Evolutionary conservation across 1,284 basidiomycete genomes (phyloP).

Genomic region (Cystobasidiaceae sp.): DNA sequence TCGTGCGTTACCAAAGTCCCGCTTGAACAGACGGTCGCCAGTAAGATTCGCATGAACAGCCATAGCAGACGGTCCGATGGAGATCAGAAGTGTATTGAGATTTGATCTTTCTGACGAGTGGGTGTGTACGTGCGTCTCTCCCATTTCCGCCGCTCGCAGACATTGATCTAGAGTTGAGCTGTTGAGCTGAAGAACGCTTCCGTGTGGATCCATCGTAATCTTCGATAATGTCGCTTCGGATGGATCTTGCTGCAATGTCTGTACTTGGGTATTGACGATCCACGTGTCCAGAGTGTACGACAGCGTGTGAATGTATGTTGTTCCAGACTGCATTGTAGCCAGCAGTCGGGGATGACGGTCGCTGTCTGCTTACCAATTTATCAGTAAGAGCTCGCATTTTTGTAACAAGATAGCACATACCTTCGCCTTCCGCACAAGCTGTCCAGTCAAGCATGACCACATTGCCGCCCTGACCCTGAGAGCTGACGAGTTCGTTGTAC

Average conservation of each 20-base stretch:
- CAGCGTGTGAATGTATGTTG: slow-evolving; percentile 9
- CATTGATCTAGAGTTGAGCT: slow-evolving; percentile 14
- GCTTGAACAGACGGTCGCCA: slow-evolving; percentile 13
- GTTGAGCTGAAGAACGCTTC: slow-evolving; percentile 1
- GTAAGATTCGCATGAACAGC: slow-evolving; percentile 22
- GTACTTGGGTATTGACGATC: slow-evolving; percentile 22
- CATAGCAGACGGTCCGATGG: not conserved
- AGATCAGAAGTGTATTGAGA: slow-evolving; percentile 12
- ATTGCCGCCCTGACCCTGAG: not conserved
- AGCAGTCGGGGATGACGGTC: slow-evolving; percentile 17
- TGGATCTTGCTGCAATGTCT: slow-evolving; percentile 1
- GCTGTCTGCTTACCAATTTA: not conserved
- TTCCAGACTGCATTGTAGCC: slow-evolving; percentile 4
- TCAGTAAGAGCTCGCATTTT: not conserved
- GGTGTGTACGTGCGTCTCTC: not conserved
- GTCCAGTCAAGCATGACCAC: slow-evolving; percentile 9
- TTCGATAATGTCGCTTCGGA: not conserved
- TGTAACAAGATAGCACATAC: not conserved
- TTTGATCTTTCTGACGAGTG: not conserved
- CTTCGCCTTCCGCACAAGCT: slow-evolving; percentile 17
- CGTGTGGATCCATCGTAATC: slow-evolving; percentile 9
- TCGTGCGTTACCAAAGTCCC: slow-evolving; percentile 3
- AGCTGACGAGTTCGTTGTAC: slow-evolving; percentile 1
- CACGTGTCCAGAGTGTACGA: slow-evolving; percentile 23
- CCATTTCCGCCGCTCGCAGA: slow-evolving; percentile 1